Base-by-base conservation (phyloP, 2,329 filamentous ascomycete species). In the Fusarium setosum region DNA sequence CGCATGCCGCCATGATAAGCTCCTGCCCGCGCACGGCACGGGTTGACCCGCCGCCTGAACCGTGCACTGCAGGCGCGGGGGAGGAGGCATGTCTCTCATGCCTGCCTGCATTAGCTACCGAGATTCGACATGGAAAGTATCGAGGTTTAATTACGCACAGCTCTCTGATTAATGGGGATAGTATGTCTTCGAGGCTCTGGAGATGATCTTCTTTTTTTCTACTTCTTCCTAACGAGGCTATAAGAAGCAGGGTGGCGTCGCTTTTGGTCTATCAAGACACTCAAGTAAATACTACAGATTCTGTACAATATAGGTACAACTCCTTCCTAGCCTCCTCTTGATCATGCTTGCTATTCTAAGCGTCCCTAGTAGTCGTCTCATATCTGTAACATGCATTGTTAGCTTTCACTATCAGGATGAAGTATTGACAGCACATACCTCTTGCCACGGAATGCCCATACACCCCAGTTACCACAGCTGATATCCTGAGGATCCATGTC, bases 381-480 rank as follows among this genome's bases (percentile, higher is more conserved):
- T 92, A 88, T 73, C 85, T 87, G 63, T 24, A 56, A 55, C 26
- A 32, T 6, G 24, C 42, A 15, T 29, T 23, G 26, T 61, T 53
- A 59, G 48, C 49, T 34, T 15, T 37, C 37, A 24, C 23, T 10
- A 31, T 24, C 35, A 41, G 13, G 26, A 23, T 18, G 44, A 86
- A 70, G n/a, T 8, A 52, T 40, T n/a, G 41, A 34, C 23, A 56
- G 87, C 71, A 60, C 61, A 45, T 87, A 97, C 88, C 95, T 91
- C 88, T 99, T 99, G 71, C 96, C 96, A 80, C 96, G 88, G 83
- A 99, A 99, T 13, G 91, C 94, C 93, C 96, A 99, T 3, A 97
- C 84, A 11, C 96, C 96, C 93, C 94, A 99, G 79, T 99, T 99
- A 55, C 96, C 95, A 74, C 93, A 96, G 71, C 91, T 97, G 64